Percentiles rank a stretch among this genome's conserved stretches.
Evolutionary conservation across 257 asterid species (phyloP).

Genomic region (Petrea volubilis): DNA sequence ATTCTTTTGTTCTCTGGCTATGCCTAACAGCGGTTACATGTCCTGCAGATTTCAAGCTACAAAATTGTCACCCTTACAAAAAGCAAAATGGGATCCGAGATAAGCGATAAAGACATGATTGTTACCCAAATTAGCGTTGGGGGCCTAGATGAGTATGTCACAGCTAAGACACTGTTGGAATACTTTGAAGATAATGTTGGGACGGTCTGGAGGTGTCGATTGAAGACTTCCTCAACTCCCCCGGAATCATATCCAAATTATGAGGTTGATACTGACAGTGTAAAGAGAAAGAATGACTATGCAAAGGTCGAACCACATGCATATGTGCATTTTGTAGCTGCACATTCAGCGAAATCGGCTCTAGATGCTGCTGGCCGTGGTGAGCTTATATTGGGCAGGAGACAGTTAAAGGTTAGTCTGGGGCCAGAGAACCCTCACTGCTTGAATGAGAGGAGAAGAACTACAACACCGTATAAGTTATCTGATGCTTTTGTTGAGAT

Average conservation of each 20-base stretch:
- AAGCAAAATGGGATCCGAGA: slow-evolving; percentile 51
- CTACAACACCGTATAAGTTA: slow-evolving; percentile 50
- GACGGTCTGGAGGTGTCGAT: slow-evolving; percentile 80
- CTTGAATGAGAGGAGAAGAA: slow-evolving; percentile 70
- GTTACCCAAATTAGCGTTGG: slow-evolving; percentile 87
- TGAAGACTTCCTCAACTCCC: slow-evolving; percentile 96
- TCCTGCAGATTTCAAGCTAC: slow-evolving; percentile 18
- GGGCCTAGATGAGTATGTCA: slow-evolving; percentile 55
- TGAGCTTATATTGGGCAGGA: slow-evolving; percentile 45
- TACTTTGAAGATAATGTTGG: slow-evolving; percentile 66
- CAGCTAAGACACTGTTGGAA: slow-evolving; percentile 64
- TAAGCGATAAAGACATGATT: slow-evolving; percentile 39
- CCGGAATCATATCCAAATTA: slow-evolving; percentile 65
- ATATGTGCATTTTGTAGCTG: slow-evolving; percentile 70
- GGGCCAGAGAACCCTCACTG: slow-evolving; percentile 74
- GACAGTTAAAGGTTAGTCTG: slow-evolving; percentile 57
- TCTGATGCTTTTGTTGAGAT: slow-evolving; percentile 55
- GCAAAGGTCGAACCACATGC: slow-evolving; percentile 83
- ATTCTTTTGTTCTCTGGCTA: neutral
- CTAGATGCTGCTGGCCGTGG: slow-evolving; percentile 57
- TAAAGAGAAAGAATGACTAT: slow-evolving; percentile 42
- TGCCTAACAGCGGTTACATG: neutral
- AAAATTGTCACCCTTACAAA: neutral
- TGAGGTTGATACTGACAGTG: slow-evolving; percentile 35
- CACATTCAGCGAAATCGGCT: slow-evolving; percentile 56